phyloP scores from a whole-genome alignment of 768 basidiomycete genomes.

The Russula sp. region DNA sequence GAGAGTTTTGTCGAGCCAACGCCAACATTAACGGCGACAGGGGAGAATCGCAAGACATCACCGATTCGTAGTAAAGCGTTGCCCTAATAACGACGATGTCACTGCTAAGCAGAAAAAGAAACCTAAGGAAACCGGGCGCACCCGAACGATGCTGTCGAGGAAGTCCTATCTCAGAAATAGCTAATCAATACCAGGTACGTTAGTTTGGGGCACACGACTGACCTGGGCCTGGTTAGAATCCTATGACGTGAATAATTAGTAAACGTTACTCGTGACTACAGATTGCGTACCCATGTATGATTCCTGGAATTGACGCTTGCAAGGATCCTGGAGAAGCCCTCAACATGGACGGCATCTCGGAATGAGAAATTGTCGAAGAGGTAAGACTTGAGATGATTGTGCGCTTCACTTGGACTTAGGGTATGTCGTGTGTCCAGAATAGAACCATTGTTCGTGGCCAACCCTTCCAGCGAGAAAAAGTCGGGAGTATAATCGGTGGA shows the following conservation, averaged over 20 bases:
- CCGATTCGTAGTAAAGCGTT: constrained; percentile 36
- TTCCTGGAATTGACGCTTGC: constrained; percentile 33
- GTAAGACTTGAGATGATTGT: constrained; percentile 34
- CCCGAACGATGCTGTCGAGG: constrained; percentile 32
- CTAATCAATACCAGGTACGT: background rate
- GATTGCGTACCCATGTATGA: constrained; percentile 31
- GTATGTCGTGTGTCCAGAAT: constrained; percentile 16
- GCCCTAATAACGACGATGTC: constrained; percentile 25
- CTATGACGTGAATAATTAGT: constrained; percentile 17
- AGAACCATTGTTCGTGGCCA: constrained; percentile 30
- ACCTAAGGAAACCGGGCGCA: constrained; percentile 18
- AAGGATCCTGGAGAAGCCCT: constrained; percentile 34
- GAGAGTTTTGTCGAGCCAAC: constrained; percentile 29
- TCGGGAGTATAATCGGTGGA: constrained; percentile 26
- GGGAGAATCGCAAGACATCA: constrained; percentile 35
- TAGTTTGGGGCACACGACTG: background rate
- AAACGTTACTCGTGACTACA: background rate
- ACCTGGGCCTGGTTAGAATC: constrained; percentile 36
- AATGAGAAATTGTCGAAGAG: constrained; percentile 33
- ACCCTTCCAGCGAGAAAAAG: constrained; percentile 31
- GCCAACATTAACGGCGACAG: constrained; percentile 31
- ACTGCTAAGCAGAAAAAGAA: background rate
- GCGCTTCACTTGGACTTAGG: constrained; percentile 33
- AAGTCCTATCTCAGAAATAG: constrained; percentile 30
- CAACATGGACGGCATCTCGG: constrained; percentile 30